Evolutionary conservation across 2,329 filamentous ascomycete species (phyloP).

Genomic region (Trichoderma citrinoviride): DNA sequence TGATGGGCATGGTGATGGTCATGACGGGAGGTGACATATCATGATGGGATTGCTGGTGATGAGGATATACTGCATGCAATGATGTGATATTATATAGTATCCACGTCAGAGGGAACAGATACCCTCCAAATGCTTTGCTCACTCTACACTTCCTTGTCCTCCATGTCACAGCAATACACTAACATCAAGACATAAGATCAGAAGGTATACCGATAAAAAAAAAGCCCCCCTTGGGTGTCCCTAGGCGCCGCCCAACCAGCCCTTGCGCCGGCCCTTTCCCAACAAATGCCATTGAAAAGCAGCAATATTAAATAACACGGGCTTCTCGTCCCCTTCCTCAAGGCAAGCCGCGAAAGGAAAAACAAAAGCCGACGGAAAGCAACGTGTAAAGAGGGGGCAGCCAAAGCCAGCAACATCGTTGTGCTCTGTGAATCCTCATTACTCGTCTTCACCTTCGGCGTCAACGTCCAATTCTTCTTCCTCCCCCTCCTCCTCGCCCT

Average conservation of each 20-base stretch:
- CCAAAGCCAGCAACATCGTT: slow-evolving; percentile 28
- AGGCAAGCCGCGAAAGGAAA: not conserved
- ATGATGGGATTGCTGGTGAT: too few relatives aligned
- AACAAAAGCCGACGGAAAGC: not conserved
- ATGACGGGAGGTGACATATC: too few relatives aligned
- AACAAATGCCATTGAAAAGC: not conserved
- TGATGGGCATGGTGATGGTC: not conserved
- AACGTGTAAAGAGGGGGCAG: not conserved
- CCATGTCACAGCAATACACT: not conserved
- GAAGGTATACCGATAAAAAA: slow-evolving; percentile 4
- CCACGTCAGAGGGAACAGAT: not conserved
- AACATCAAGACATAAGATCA: not conserved
- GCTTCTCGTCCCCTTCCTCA: not conserved
- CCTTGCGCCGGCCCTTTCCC: slow-evolving; percentile 22
- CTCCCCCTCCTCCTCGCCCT: slow-evolving; percentile 12
- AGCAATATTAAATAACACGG: not conserved
- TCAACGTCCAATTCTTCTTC: slow-evolving; percentile 31
- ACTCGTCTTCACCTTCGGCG: slow-evolving; percentile 38
- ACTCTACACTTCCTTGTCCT: not conserved
- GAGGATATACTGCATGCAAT: too few relatives aligned
- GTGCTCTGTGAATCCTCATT: slow-evolving; percentile 26
- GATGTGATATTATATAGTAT: too few relatives aligned
- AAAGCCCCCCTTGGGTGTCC: not conserved
- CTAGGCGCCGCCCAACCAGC: slow-evolving; percentile 27
- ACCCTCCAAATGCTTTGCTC: too few relatives aligned